phyloP scores from a whole-genome alignment of 2,329 filamentous ascomycete genomes.

The Cryphonectria carpinicola region DNA sequence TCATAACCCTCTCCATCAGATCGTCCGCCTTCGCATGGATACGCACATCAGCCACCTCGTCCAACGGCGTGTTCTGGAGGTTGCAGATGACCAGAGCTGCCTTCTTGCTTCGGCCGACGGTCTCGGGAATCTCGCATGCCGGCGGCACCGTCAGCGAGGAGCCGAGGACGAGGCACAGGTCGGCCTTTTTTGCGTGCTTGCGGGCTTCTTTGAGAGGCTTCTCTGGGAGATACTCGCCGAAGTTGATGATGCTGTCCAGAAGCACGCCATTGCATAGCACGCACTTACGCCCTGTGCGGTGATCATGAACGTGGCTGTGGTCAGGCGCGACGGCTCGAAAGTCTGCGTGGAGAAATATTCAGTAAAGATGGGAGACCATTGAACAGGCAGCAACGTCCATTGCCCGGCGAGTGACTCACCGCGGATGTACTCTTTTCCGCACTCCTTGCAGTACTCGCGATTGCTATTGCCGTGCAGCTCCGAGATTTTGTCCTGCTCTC shows the following conservation, averaged over 20 bases:
- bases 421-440: constrained; percentile 50
- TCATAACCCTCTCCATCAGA: constrained; percentile 47
- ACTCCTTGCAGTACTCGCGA: constrained; percentile 48
- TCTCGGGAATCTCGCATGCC: constrained; percentile 46
- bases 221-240: constrained; percentile 43
- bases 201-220: constrained; percentile 39
- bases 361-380: not conserved
- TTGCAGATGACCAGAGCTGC: constrained; percentile 50
- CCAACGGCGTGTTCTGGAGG: constrained; percentile 48
- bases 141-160: constrained; percentile 50
- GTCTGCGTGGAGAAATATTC: constrained; percentile 36
- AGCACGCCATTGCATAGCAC: constrained; percentile 43
- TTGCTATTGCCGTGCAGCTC: constrained; percentile 55
- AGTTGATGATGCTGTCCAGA: constrained; percentile 51
- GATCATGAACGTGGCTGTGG: constrained; percentile 47
- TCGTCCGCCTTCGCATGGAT: constrained; percentile 43
- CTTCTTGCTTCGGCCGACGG: constrained; percentile 36
- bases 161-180: constrained; percentile 51
- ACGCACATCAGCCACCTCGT: constrained; percentile 39
- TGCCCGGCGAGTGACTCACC: constrained; percentile 34
- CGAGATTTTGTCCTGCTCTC: constrained; percentile 44
- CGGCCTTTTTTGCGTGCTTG: constrained; percentile 44
- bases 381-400: not conserved
- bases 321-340: constrained; percentile 50
- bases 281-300: constrained; percentile 52